These are phyloP conservation scores for Alnus glutinosa DNA, from an alignment of 306 rosid species.

Conservation along the genomic window DNA sequence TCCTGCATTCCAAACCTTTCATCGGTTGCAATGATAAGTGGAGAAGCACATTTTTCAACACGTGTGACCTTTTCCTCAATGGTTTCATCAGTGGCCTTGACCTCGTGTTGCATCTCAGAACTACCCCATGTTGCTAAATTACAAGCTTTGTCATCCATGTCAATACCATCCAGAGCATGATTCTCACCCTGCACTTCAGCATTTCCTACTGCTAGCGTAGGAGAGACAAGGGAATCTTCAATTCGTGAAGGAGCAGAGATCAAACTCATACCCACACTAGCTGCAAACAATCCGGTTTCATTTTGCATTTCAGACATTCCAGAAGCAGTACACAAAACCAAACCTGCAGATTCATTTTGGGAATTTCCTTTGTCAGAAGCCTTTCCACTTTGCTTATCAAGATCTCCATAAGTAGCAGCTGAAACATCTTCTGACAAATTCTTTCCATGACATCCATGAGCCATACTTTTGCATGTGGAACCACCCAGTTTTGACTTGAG, in stretches of 20 bases:
- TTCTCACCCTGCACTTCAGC: slow-evolving; percentile 36
- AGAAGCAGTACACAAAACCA: slow-evolving; percentile 33
- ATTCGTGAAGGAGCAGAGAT: slow-evolving; percentile 24
- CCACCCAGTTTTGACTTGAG: slow-evolving; percentile 53
- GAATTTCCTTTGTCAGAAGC: slow-evolving; percentile 36
- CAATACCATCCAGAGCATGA: slow-evolving; percentile 28
- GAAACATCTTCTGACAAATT: slow-evolving; percentile 20
- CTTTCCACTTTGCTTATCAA: slow-evolving; percentile 29
- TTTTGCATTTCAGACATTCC: slow-evolving; percentile 41
- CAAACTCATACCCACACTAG: slow-evolving; percentile 24
- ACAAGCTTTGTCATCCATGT: slow-evolving; percentile 30
- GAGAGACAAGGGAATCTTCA: slow-evolving; percentile 28
- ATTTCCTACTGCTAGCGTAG: slow-evolving; percentile 27
- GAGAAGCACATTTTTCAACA: slow-evolving; percentile 21
- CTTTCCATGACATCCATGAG: slow-evolving; percentile 30
- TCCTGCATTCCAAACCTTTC: slow-evolving; percentile 27
- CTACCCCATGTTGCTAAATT: slow-evolving; percentile 19
- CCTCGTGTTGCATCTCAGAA: slow-evolving; percentile 36
- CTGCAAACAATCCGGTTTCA: slow-evolving; percentile 39
- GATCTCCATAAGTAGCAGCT: slow-evolving; percentile 32
- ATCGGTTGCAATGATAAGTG: slow-evolving; percentile 33
- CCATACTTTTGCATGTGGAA: slow-evolving; percentile 35
- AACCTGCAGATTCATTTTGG: slow-evolving; percentile 33
- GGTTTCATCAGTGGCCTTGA: slow-evolving; percentile 27
- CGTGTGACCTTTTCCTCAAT: slow-evolving; percentile 26